Conservation (phyloP, 2,329 filamentous ascomycete species). For the Alternaria atra region DNA sequence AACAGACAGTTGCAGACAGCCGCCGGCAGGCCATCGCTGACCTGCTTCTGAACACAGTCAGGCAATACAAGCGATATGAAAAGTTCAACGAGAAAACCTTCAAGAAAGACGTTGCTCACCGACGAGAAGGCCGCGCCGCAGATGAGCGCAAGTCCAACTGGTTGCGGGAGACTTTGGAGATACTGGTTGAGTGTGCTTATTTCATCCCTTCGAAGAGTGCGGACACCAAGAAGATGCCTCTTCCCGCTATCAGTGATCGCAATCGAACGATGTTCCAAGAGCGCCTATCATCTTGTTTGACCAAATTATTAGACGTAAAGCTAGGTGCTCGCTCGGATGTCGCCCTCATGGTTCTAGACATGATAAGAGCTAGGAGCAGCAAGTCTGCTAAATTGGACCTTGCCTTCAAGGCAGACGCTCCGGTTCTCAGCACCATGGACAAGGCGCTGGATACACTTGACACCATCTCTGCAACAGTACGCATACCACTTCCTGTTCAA, state of each 20-base stretch:
- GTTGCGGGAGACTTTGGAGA: conserved; percentile 56
- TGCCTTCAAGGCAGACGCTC: conserved; percentile 60
- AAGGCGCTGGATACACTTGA: conserved; percentile 45
- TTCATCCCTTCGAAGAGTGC: conserved; percentile 53
- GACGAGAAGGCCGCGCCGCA: conserved; percentile 7
- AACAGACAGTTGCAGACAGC: conserved; percentile 57
- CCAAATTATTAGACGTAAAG: conserved; percentile 55
- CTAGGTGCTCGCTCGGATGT: conserved; percentile 34
- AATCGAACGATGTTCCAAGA: conserved; percentile 63
- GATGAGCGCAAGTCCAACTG: conserved; percentile 36
- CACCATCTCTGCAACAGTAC: conserved; percentile 38
- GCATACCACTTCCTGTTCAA: neutral
- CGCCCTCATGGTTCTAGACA: conserved; percentile 39
- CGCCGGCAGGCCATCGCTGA: conserved; percentile 62
- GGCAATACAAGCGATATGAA: conserved; percentile 49
- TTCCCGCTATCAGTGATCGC: conserved; percentile 58
- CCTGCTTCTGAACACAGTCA: conserved; percentile 61
- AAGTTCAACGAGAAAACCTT: conserved; percentile 29
- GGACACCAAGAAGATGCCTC: conserved; percentile 47
- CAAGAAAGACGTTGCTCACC: conserved; percentile 42
- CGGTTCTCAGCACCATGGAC: conserved; percentile 51
- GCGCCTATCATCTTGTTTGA: conserved; percentile 64
- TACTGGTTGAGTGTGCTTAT: conserved; percentile 61
- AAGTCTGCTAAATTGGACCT: conserved; percentile 51
- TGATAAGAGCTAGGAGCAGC: conserved; percentile 37